Percentiles rank a stretch among this genome's conserved stretches.
Evolutionary conservation across 306 rosid species (phyloP).

Genomic region (Hippophae rhamnoides): DNA sequence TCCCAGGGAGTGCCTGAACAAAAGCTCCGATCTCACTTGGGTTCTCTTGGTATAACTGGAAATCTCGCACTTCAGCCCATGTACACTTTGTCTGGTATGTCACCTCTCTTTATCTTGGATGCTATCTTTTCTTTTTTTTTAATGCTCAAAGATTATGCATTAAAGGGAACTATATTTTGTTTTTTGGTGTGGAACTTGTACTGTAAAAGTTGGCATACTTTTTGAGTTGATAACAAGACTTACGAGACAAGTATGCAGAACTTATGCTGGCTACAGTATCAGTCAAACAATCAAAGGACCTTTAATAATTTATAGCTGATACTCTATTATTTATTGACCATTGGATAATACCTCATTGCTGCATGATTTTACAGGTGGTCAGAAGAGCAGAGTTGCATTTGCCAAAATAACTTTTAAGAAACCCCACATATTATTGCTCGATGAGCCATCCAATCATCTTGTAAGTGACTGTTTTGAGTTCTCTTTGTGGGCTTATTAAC

Average conservation of each 20-base stretch:
- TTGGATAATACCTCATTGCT: constrained; percentile 5
- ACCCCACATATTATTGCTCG: constrained; percentile 94
- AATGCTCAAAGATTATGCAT: not conserved
- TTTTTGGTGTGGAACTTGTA: not conserved
- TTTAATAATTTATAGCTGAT: not conserved
- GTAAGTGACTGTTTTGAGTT: constrained; percentile 23
- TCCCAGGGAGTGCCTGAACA: constrained; percentile 97
- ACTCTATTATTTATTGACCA: not conserved
- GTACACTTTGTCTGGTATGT: constrained; percentile 93
- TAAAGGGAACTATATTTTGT: not conserved
- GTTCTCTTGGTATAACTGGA: constrained; percentile 98
- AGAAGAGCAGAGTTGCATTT: constrained; percentile 98
- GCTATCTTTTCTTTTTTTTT: too few species aligned
- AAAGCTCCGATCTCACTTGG: constrained; percentile 89
- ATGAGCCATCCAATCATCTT: constrained; percentile 99
- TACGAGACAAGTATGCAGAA: not conserved
- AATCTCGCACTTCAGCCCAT: constrained; percentile 99
- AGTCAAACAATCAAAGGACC: not conserved
- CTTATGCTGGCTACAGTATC: not conserved
- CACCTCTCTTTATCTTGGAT: constrained; percentile 5
- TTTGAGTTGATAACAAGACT: not conserved
- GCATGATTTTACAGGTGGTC: constrained; percentile 63
- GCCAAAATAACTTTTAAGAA: constrained; percentile 96
- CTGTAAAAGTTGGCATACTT: not conserved
- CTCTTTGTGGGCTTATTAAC: constrained; percentile 9